Base-by-base conservation (phyloP, 345 rosid genomes). In the Gossypium turneri region DNA sequence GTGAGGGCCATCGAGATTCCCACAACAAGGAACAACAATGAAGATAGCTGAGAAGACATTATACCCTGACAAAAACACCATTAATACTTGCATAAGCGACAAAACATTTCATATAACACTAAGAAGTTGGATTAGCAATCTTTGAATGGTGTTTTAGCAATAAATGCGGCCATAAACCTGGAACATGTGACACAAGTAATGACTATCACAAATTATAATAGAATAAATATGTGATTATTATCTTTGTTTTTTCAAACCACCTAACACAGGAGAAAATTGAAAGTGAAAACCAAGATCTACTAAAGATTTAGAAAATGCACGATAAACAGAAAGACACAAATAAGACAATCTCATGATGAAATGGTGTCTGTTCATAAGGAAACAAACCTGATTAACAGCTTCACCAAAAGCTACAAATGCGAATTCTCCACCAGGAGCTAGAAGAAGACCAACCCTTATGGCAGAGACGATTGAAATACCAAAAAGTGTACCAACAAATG, bases 381-480 rank as follows among this genome's bases (percentile, higher is more conserved):
- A 67, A 64, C 64, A 53, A 76, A 92, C 98, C 98, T 94, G 98
- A 81, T 91, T 94, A 78, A 94, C 97, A 55, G 98, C 97, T 81
- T 94, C 98, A 74, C 98, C 98, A 70, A 94, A 94, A 77, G 98
- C 98, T 81, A 94, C 98, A 81, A 94, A 94, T 71, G 98, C 98
- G 58, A 94, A 94, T 79, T 94, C 98, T 79, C 98, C 98, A 45
- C 98, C 98, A 1, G 98, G 98, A 77, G 98, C 98, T 57, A 94
- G 95, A 85, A 94, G 97, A 79, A 94, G 97, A 73, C 98, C 98
- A 20, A 77, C 88, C 82, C 98, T 88, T 76, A 88, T 81, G 65
- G 94, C 95, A 83, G 98, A 88, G 83, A 94, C 86, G 65, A 90
- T 70, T 45, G 98, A 94, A 79, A 94, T 76, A 60, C 98, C 98